These are phyloP conservation scores for Pythium graminicola DNA, from an alignment of 352 stramenopile species.

Conservation along the genomic window DNA sequence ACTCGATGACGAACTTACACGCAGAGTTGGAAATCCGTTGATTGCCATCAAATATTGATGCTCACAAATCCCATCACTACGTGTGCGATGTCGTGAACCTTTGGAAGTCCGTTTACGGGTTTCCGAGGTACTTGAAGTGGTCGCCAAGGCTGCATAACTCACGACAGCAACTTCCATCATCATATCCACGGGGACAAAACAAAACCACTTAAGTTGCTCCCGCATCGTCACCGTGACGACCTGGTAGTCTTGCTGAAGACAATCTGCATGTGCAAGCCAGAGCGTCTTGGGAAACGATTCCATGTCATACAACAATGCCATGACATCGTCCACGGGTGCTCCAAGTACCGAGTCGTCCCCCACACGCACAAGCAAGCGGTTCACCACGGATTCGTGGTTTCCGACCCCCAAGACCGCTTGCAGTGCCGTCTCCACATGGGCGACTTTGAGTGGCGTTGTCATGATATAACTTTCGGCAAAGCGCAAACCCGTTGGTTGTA, in stretches of 20 bases:
- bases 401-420: neutral
- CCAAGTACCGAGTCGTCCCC: constrained; percentile 29
- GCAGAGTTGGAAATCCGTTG: constrained; percentile 34
- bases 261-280: constrained; percentile 24
- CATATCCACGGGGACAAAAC: constrained; percentile 27
- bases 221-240: constrained; percentile 23
- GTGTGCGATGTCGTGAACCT: no score
- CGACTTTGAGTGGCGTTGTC: constrained; percentile 26
- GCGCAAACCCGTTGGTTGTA: constrained; percentile 30
- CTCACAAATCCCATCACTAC: constrained; percentile 24
- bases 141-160: constrained; percentile 24
- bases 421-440: constrained; percentile 21
- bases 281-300: constrained; percentile 30
- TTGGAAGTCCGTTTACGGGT: no score
- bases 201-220: constrained; percentile 29
- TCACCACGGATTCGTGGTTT: constrained; percentile 3
- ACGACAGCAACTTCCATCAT: constrained; percentile 40
- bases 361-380: constrained; percentile 25
- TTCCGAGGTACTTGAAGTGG: no score
- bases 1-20: constrained; percentile 15
- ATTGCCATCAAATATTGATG: constrained; percentile 38
- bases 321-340: constrained; percentile 26
- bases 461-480: constrained; percentile 35
- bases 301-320: constrained; percentile 23
- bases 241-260: constrained; percentile 22